A percentile compares a stretch with the other conserved stretches of the same genome.
Evolutionary conservation across 352 stramenopile species (phyloP).

Genomic region (Pythium brachiatum): DNA sequence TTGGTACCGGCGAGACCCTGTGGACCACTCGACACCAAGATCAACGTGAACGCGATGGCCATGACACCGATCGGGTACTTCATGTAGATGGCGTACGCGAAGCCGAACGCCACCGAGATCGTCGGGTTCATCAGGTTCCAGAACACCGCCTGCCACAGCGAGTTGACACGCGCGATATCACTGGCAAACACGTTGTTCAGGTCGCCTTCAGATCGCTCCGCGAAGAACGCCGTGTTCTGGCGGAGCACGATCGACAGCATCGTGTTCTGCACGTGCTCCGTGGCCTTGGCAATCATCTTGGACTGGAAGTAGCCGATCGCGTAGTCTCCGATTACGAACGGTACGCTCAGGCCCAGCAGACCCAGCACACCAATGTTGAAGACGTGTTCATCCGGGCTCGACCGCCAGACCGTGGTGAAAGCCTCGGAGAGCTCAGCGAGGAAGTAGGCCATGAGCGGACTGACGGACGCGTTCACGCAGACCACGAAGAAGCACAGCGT

Average conservation of each 20-base stretch:
- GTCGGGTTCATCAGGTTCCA: slow-evolving; percentile 82
- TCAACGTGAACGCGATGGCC: slow-evolving; percentile 68
- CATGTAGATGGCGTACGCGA: slow-evolving; percentile 76
- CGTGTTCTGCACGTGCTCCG: slow-evolving; percentile 60
- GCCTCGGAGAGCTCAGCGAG: slow-evolving; percentile 55
- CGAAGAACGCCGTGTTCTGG: slow-evolving; percentile 74
- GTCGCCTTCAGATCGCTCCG: slow-evolving; percentile 73
- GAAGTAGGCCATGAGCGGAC: slow-evolving; percentile 64
- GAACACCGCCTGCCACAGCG: slow-evolving; percentile 80
- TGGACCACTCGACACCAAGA: slow-evolving; percentile 73
- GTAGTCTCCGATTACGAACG: slow-evolving; percentile 80
- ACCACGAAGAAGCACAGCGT: slow-evolving; percentile 72
- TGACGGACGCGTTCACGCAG: slow-evolving; percentile 79
- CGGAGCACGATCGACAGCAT: slow-evolving; percentile 71
- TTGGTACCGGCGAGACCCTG: slow-evolving; percentile 58
- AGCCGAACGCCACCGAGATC: slow-evolving; percentile 71
- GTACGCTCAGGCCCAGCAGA: slow-evolving; percentile 41
- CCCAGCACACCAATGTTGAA: no score
- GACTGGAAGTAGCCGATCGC: slow-evolving; percentile 82
- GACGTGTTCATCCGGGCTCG: slow-evolving; percentile 41
- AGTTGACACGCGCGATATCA: slow-evolving; percentile 76
- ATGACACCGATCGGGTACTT: slow-evolving; percentile 69
- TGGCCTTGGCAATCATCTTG: slow-evolving; percentile 87
- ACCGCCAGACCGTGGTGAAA: slow-evolving; percentile 62
- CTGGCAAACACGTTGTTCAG: slow-evolving; percentile 85